Evolutionary conservation across 1,284 basidiomycete species (phyloP).

Genomic region (Puccinia hordei): DNA sequence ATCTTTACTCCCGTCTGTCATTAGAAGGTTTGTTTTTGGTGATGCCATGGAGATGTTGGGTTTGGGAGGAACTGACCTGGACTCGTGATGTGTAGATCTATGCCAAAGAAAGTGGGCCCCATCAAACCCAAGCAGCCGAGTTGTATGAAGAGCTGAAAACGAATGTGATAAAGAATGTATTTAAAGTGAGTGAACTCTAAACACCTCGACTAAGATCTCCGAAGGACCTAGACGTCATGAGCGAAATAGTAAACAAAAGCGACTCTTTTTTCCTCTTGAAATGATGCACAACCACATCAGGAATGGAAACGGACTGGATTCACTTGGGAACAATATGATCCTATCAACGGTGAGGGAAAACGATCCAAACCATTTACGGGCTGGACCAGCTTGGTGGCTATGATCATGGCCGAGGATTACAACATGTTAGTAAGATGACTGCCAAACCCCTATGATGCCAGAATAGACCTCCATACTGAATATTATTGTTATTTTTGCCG

Average conservation of each 20-base stretch:
- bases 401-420: constrained; percentile 57
- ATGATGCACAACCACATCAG: constrained; percentile 60
- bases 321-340: constrained; percentile 94
- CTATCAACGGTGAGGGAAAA: constrained; percentile 75
- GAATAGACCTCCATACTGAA: no score
- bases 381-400: constrained; percentile 57
- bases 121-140: constrained; percentile 71
- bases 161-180: constrained; percentile 82
- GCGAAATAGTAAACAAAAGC: neutral
- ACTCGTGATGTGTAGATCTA: constrained; percentile 67
- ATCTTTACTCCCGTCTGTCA: neutral
- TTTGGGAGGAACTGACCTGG: neutral
- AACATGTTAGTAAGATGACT: constrained; percentile 55
- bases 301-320: constrained; percentile 88
- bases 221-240: neutral
- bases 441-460: no score
- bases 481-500: no score
- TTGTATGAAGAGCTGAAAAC: constrained; percentile 77
- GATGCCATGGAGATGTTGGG: no score
- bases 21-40: neutral
- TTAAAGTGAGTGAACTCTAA: constrained; percentile 66
- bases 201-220: neutral
- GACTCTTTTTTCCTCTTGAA: neutral
- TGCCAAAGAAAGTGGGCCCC: constrained; percentile 74
- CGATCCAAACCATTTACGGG: constrained; percentile 67